Conservation (phyloP, 441 rosid species). For the Corymbia citriodora region DNA sequence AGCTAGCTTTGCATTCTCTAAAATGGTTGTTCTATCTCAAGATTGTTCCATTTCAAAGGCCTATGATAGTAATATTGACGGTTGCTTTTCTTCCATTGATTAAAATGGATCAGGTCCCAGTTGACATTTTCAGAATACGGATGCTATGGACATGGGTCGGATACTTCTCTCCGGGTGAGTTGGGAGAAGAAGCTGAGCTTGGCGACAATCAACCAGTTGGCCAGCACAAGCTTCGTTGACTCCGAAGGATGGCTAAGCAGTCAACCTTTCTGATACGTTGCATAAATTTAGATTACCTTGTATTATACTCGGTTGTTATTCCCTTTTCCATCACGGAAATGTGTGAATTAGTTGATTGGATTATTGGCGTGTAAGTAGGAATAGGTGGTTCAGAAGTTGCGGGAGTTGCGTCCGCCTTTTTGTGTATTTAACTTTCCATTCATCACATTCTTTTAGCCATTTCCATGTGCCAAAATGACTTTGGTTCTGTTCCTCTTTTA, state of each 20-base stretch:
- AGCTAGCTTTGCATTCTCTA: neutral
- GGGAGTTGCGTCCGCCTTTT: neutral
- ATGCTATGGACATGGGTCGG: slow-evolving; percentile 50
- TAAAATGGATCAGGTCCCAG: slow-evolving; percentile 19
- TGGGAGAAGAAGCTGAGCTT: slow-evolving; percentile 43
- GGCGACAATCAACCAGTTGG: neutral
- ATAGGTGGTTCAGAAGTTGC: neutral
- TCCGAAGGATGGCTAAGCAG: slow-evolving; percentile 30
- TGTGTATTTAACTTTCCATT: neutral
- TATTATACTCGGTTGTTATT: neutral
- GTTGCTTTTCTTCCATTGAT: neutral
- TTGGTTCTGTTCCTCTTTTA: neutral
- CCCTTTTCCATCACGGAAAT: neutral
- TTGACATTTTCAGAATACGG: slow-evolving; percentile 41
- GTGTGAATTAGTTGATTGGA: neutral
- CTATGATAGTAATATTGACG: neutral
- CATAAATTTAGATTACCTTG: neutral
- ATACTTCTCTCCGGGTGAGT: slow-evolving; percentile 27
- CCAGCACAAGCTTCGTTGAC: slow-evolving; percentile 36
- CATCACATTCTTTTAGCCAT: neutral
- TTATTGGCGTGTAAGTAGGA: neutral
- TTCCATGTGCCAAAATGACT: neutral
- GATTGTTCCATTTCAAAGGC: neutral
- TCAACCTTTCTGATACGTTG: slow-evolving; percentile 7
- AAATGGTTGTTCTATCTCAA: neutral